A percentile compares a stretch with the other conserved stretches of the same genome.
Conservation (phyloP, 2,329 filamentous ascomycete genomes). For the Botryotinia calthae region DNA sequence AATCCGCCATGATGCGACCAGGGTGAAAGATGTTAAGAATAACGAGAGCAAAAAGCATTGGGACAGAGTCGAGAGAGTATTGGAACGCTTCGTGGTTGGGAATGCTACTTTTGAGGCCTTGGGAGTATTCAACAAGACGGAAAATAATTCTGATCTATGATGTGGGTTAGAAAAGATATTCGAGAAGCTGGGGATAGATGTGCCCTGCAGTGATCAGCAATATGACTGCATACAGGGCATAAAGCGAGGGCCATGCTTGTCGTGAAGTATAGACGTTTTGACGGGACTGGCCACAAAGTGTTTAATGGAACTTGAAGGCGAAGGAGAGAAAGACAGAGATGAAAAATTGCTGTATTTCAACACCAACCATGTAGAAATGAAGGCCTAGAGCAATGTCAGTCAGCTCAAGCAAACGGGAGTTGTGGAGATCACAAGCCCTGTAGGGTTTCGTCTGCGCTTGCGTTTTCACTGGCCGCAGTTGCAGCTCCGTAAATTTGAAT, state of each 20-base stretch:
- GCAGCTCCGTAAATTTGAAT: neutral
- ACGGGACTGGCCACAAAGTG: neutral
- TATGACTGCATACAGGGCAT: neutral
- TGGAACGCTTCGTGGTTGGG: conserved; percentile 51
- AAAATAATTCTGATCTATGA: conserved; percentile 56
- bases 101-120: conserved; percentile 46
- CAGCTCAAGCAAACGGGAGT: neutral
- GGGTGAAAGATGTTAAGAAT: neutral
- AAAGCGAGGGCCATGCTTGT: neutral
- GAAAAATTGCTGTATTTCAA: neutral
- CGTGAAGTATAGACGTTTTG: neutral
- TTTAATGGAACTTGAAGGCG: neutral
- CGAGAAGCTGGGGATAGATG: neutral
- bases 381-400: neutral
- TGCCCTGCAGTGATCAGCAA: neutral
- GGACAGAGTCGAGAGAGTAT: conserved; percentile 52
- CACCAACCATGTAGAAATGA: neutral
- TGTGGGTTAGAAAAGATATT: neutral
- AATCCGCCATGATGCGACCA: neutral
- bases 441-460: neutral
- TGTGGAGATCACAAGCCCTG: neutral
- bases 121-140: conserved; percentile 55
- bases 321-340: neutral
- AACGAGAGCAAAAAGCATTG: conserved; percentile 44
- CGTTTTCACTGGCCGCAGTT: neutral